These are phyloP conservation scores for Schizopora paradoxa DNA, from an alignment of 1,284 basidiomycete species.

Conservation along the genomic window DNA sequence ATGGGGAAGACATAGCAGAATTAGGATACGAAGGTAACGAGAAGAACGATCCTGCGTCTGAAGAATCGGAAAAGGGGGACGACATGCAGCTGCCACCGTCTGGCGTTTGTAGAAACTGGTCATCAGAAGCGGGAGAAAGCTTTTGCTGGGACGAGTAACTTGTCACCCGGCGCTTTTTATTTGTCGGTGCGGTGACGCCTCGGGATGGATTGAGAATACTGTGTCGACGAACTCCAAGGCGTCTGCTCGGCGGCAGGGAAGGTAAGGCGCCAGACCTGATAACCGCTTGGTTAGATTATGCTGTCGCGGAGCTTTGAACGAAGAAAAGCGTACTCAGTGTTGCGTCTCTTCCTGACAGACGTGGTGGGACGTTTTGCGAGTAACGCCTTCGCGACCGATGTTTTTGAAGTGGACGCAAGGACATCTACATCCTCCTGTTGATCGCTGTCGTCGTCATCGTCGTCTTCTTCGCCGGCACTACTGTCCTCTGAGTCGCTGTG, in stretches of 20 bases:
- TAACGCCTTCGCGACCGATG: not conserved
- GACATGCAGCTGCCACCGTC: not conserved
- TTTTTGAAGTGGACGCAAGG: not conserved
- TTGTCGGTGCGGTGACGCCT: not conserved
- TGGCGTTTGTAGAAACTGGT: not conserved
- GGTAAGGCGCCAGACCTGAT: not conserved
- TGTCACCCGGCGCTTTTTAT: not conserved
- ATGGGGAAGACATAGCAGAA: too few species aligned
- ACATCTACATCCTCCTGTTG: not conserved
- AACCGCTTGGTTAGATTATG: not conserved
- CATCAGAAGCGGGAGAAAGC: not conserved
- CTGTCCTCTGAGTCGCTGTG: too few species aligned
- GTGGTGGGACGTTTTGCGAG: not conserved
- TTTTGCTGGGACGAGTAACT: not conserved
- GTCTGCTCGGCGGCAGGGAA: not conserved
- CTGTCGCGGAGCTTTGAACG: not conserved
- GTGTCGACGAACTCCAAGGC: not conserved
- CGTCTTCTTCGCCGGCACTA: not conserved
- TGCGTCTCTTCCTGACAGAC: constrained; percentile 5
- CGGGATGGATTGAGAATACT: not conserved
- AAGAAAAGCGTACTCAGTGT: constrained; percentile 12
- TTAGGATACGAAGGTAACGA: too few species aligned
- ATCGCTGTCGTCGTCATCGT: not conserved
- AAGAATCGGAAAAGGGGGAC: not conserved
- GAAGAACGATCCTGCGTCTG: not conserved